Conservation (phyloP, 140 eudicot species). For the Ambrosia hybrid region DNA sequence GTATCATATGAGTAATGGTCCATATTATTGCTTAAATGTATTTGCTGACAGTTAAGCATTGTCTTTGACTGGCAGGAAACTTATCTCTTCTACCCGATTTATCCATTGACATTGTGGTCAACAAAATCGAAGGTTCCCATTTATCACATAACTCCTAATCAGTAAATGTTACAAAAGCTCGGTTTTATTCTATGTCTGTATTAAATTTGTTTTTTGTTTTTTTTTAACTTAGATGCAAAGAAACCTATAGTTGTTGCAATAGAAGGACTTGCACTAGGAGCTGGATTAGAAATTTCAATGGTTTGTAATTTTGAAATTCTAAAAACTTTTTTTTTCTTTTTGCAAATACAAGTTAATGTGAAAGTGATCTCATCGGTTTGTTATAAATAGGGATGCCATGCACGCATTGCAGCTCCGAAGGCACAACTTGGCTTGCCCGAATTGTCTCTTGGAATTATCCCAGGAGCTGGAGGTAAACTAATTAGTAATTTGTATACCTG, state of each 20-base stretch:
- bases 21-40: background rate
- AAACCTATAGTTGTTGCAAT: constrained; percentile 93
- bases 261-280: constrained; percentile 97
- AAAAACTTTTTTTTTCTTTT: background rate
- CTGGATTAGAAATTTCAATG: constrained; percentile 90
- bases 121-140: constrained; percentile 69
- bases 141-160: constrained; percentile 10
- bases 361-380: background rate
- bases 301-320: constrained; percentile 43
- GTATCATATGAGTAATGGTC: background rate
- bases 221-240: constrained; percentile 52
- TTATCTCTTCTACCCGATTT: constrained; percentile 63
- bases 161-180: background rate
- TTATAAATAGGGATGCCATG: constrained; percentile 76
- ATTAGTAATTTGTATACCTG: constrained; percentile 5
- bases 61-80: constrained; percentile 55
- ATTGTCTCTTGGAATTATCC: constrained; percentile 88
- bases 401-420: constrained; percentile 83
- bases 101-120: constrained; percentile 62
- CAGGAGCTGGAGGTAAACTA: constrained; percentile 80
- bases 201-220: no score
- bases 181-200: background rate
- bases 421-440: constrained; percentile 95
- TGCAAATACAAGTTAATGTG: constrained; percentile 6
- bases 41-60: constrained; percentile 14